Percentiles rank a stretch among this genome's conserved stretches.
Conservation (phyloP, 306 rosid genomes). For the Carpinus viminea region DNA sequence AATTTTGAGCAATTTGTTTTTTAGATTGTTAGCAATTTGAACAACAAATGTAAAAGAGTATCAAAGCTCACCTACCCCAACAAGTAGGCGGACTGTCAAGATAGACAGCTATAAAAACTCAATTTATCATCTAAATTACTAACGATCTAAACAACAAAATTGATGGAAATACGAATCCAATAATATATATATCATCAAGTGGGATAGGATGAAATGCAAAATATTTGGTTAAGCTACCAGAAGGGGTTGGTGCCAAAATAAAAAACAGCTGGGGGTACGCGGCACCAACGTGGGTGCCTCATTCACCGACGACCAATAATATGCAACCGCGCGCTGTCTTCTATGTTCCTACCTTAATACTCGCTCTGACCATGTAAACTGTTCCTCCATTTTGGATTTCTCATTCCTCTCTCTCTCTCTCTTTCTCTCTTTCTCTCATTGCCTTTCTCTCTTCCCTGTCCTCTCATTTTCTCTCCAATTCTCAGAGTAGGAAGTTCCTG, state of each 20-base stretch:
- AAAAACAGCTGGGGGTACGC: not conserved
- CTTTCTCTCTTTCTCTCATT: not conserved
- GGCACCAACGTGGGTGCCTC: not conserved
- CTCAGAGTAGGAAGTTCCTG: slow-evolving; percentile 13
- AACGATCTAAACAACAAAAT: too few species aligned
- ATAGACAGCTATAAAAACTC: too few species aligned
- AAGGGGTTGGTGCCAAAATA: not conserved
- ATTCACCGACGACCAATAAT: slow-evolving; percentile 1
- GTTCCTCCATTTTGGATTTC: not conserved
- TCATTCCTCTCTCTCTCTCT: not conserved
- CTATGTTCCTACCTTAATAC: not conserved
- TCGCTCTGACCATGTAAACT: not conserved
- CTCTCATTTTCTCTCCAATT: slow-evolving; percentile 5
- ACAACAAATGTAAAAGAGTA: too few species aligned
- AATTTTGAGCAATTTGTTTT: too few species aligned
- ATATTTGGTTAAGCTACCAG: not conserved
- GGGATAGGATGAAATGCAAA: too few species aligned
- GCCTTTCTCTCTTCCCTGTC: not conserved
- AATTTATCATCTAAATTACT: too few species aligned
- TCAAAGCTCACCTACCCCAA: too few species aligned
- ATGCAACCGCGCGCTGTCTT: slow-evolving; percentile 15
- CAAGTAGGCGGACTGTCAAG: too few species aligned
- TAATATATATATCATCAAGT: too few species aligned
- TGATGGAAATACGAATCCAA: too few species aligned
- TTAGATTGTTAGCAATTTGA: too few species aligned